A percentile compares a stretch with the other conserved stretches of the same genome.
Conservation (phyloP, 2,329 filamentous ascomycete genomes). For the Exophiala bonariae region DNA sequence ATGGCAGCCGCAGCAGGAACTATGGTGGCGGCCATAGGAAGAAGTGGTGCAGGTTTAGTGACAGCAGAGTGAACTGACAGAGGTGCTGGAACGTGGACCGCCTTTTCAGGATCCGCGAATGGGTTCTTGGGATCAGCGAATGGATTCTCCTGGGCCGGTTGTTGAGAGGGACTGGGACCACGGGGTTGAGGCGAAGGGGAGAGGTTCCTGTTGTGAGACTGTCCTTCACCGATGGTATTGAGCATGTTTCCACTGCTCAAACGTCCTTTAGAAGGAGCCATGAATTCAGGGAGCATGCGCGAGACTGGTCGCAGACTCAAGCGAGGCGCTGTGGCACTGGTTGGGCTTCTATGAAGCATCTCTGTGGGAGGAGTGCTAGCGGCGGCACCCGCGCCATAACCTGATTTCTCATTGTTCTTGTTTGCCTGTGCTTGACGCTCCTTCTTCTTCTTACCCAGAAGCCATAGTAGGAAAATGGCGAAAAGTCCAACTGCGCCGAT, state of each 20-base stretch:
- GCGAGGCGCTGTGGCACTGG: constrained; percentile 64
- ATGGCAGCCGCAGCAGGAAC: constrained; percentile 41
- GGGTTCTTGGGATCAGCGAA: constrained; percentile 26
- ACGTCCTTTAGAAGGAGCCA: constrained; percentile 29
- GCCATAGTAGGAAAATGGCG: constrained; percentile 68
- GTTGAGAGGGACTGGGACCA: constrained; percentile 14
- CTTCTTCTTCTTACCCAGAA: constrained; percentile 71
- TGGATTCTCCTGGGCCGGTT: constrained; percentile 15
- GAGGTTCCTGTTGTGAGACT: constrained; percentile 11
- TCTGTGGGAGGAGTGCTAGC: constrained; percentile 30
- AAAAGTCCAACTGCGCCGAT: constrained; percentile 68
- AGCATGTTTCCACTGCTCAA: constrained; percentile 29
- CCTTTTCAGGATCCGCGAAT: constrained; percentile 28
- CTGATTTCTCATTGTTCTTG: constrained; percentile 65
- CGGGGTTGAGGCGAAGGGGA: constrained; percentile 19
- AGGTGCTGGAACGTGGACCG: constrained; percentile 26
- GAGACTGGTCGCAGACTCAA: constrained; percentile 83
- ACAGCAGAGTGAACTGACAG: constrained; percentile 30
- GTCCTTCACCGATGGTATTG: constrained; percentile 23
- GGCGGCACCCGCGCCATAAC: constrained; percentile 32
- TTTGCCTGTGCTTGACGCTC: constrained; percentile 48
- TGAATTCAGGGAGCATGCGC: constrained; percentile 73
- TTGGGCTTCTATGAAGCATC: constrained; percentile 33
- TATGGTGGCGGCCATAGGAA: constrained; percentile 39
- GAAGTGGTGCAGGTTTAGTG: constrained; percentile 40